Evolutionary conservation across 495 filamentous ascomycete genomes (phyloP), one percentile per base, ranked within the genome.

Genomic region (Trichodelitschia bisporula): DNA sequence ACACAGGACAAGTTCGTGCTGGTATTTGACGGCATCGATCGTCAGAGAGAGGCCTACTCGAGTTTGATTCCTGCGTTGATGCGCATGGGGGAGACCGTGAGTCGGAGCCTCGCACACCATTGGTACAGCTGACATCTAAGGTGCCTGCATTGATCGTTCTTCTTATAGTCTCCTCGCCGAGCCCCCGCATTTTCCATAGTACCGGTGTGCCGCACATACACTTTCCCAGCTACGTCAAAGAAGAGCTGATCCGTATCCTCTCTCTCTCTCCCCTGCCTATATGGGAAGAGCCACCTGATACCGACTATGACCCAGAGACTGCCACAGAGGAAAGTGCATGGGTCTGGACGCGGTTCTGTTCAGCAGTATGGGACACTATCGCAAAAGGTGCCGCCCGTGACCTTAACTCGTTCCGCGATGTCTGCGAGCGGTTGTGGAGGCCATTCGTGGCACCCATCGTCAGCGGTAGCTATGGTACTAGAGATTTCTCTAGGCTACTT

Each of bases 1-100:
- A 89, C 77, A 46, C 83, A 93, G 45, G 75, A 69, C 19, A 67
- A 65, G 41, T 80, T 90, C 46, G 69, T 83, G 16, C 48, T 92
- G 20, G 79, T 89, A 18, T 64, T 93, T 35, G 89, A 97, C 52
- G 77, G 69, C n/a, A 77, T 93, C 33, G 86, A 95, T 46, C 64
- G 58, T 27, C 80, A 89, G 51, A 55, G 77, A 40, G 89, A 95
- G 35, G 64, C 73, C 5, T 62, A 73, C 2, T 63, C 65, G 8
- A 93, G 77, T 0, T 49, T 93, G 1, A 50, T 92, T n/a, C 67
- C 80, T n/a, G 78, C 75, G 4, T 48, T 90, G 23, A 75, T 71
- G 18, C 60, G 79, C 26, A 48, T 90, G 31, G 75, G 76, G 20
- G 77, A 90, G 46, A 54, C 70, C 32, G 77, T 79, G 51, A 40